A percentile compares a stretch with the other conserved stretches of the same genome.
Conservation (phyloP, 768 basidiomycete species). For the Russula foetens region DNA sequence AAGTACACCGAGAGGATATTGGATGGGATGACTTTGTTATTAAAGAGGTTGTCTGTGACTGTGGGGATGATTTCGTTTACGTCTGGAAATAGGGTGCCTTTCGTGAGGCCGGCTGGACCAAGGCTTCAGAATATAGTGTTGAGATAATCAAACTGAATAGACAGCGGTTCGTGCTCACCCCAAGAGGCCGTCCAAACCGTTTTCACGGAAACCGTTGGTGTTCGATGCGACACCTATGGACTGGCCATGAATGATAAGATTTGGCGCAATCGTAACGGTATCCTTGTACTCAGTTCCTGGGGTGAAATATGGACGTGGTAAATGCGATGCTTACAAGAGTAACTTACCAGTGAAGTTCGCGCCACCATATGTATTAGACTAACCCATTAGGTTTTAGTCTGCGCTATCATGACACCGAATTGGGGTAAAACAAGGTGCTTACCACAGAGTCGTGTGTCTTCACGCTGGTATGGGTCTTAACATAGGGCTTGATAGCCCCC, state of each 20-base stretch:
- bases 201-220: constrained; percentile 19
- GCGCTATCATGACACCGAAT: too few relatives aligned
- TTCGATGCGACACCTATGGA: constrained; percentile 31
- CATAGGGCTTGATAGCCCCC: background rate
- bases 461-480: background rate
- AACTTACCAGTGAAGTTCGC: constrained; percentile 5
- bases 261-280: background rate
- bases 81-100: constrained; percentile 8
- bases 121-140: constrained; percentile 17
- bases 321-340: background rate
- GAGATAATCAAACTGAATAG: background rate
- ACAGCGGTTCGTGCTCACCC: constrained; percentile 13
- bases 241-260: constrained; percentile 25
- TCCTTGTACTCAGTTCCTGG: background rate
- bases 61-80: constrained; percentile 19
- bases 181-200: constrained; percentile 34
- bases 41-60: constrained; percentile 29
- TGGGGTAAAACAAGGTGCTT: background rate
- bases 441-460: background rate
- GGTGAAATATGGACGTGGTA: background rate
- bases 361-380: too few relatives aligned
- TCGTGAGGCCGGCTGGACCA: constrained; percentile 28
- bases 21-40: constrained; percentile 21
- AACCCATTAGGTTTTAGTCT: too few relatives aligned
- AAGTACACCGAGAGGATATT: constrained; percentile 25